phyloP scores from a whole-genome alignment of 768 basidiomycete genomes.

The Kockovaella imperatae region DNA sequence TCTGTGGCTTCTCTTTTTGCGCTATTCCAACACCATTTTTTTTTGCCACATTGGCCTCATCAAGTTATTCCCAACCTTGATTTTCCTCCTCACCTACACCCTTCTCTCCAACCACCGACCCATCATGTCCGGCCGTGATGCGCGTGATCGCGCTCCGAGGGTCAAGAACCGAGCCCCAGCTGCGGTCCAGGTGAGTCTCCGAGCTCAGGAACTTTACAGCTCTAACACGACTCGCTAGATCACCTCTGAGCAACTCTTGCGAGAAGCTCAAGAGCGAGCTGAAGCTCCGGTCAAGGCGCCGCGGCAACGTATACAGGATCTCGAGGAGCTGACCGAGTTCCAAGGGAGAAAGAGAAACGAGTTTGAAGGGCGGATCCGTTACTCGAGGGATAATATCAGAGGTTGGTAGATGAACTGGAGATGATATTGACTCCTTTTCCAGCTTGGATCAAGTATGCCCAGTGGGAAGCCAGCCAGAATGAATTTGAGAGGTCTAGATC shows the following conservation, averaged over 20 bases:
- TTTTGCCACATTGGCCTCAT: not conserved
- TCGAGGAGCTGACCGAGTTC: slow-evolving; percentile 74
- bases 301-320: slow-evolving; percentile 90
- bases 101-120: not conserved
- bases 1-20: not conserved
- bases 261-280: slow-evolving; percentile 97
- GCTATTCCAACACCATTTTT: not conserved
- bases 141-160: slow-evolving; percentile 42
- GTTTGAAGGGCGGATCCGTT: slow-evolving; percentile 67
- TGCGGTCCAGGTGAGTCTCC: slow-evolving; percentile 65
- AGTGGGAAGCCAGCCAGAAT: slow-evolving; percentile 82
- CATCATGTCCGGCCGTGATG: slow-evolving; percentile 27
- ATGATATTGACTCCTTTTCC: not conserved
- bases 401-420: slow-evolving; percentile 11
- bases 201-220: not conserved
- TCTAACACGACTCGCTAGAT: slow-evolving; percentile 53
- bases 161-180: slow-evolving; percentile 97
- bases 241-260: slow-evolving; percentile 93
- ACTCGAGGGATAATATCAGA: slow-evolving; percentile 40
- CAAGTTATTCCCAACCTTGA: not conserved
- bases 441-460: slow-evolving; percentile 53
- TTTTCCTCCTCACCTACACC: not conserved
- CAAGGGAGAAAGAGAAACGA: slow-evolving; percentile 78
- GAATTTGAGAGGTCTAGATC: slow-evolving; percentile 91
- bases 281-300: slow-evolving; percentile 86